phyloP scores from a whole-genome alignment of 2,329 filamentous ascomycete genomes.

The Scedosporium boydii region DNA sequence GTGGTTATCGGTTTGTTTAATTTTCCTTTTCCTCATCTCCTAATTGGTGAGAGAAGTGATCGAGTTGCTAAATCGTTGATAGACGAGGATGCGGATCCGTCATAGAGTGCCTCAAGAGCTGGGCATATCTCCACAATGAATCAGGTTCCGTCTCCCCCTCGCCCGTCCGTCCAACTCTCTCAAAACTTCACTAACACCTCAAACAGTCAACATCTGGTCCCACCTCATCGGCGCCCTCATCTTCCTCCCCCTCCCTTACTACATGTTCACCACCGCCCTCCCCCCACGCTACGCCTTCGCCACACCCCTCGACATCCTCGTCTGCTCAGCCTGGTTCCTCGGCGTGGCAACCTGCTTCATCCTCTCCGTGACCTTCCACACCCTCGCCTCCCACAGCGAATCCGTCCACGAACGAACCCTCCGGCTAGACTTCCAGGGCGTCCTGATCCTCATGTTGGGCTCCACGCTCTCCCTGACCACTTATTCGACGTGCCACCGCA shows the following conservation, averaged over 20 bases:
- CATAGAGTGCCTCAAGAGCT: conserved; percentile 14
- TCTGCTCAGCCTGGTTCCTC: conserved; percentile 30
- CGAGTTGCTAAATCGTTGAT: neutral
- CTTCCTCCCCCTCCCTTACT: conserved; percentile 27
- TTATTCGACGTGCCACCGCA: conserved; percentile 36
- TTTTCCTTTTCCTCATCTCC: neutral
- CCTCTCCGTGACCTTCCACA: conserved; percentile 43
- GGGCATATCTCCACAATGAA: conserved; percentile 19
- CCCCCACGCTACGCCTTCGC: conserved; percentile 25
- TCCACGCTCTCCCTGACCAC: conserved; percentile 48
- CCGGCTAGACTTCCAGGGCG: conserved; percentile 50
- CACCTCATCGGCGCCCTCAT: conserved; percentile 29
- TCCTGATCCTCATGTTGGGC: conserved; percentile 52
- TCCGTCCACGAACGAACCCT: conserved; percentile 39
- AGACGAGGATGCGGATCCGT: conserved; percentile 5
- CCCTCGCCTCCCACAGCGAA: conserved; percentile 43
- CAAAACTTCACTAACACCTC: neutral
- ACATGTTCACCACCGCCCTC: conserved; percentile 24
- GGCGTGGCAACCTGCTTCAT: conserved; percentile 35
- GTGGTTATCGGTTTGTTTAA: neutral
- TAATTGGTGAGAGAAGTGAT: neutral
- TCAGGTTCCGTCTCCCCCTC: conserved; percentile 9
- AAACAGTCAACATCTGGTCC: conserved; percentile 34
- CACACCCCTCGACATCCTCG: conserved; percentile 24
- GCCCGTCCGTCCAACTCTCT: too few species aligned